Conservation (phyloP, 192 early-diverging fungal genomes). For the Borealophlyctis nickersoniae region DNA sequence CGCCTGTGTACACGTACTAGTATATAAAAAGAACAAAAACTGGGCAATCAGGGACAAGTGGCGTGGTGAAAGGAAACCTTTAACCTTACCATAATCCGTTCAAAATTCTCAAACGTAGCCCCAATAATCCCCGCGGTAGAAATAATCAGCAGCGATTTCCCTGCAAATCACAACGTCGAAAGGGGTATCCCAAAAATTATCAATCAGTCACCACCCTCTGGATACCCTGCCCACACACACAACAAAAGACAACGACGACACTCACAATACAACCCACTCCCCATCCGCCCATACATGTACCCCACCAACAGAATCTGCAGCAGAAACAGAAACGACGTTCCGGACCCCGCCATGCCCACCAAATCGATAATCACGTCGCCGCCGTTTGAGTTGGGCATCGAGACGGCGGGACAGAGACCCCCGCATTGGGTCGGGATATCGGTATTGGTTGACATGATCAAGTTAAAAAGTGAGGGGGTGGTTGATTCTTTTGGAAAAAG, state of each 20-base stretch:
- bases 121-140: conserved; percentile 1
- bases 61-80: not conserved
- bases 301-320: not conserved
- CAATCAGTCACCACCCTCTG: no score
- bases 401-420: no score
- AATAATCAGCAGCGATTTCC: not conserved
- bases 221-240: no score
- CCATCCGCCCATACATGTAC: not conserved
- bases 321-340: not conserved
- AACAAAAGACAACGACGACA: not conserved
- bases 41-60: not conserved
- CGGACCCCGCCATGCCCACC: not conserved
- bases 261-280: not conserved
- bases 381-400: not conserved
- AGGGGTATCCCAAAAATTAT: not conserved
- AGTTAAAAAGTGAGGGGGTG: no score
- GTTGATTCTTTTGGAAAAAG: no score
- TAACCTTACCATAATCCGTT: not conserved
- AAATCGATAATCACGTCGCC: not conserved
- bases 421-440: no score
- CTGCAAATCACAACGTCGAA: not conserved
- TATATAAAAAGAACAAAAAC: not conserved
- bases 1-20: not conserved
- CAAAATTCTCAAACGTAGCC: not conserved
- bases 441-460: no score